These are phyloP conservation scores for Anisodus tanguticus DNA, from an alignment of 257 asterid species.

Conservation along the genomic window DNA sequence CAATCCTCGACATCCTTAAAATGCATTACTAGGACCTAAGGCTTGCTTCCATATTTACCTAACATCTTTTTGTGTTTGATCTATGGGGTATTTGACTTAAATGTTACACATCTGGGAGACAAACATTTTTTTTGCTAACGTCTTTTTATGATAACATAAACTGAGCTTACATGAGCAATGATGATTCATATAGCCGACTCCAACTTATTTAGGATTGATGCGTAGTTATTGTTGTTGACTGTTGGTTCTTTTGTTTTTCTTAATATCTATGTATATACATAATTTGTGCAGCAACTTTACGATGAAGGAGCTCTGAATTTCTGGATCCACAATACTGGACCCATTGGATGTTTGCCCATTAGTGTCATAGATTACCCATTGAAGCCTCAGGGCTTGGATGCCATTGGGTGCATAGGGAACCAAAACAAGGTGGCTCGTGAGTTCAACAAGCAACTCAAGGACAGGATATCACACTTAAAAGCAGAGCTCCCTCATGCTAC, in stretches of 20 bases:
- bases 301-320: conserved; percentile 53
- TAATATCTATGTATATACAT: not conserved
- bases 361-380: conserved; percentile 37
- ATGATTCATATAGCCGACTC: no score
- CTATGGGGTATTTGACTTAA: not conserved
- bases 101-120: not conserved
- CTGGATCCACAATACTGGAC: conserved; percentile 63
- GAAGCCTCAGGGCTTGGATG: conserved; percentile 42
- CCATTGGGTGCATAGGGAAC: conserved; percentile 40
- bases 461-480: conserved; percentile 34
- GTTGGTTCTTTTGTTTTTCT: not conserved
- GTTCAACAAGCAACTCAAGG: conserved; percentile 47
- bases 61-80: not conserved
- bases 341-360: conserved; percentile 55
- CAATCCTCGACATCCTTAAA: not conserved
- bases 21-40: not conserved
- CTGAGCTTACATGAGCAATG: no score
- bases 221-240: not conserved
- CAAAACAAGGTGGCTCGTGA: conserved; percentile 52
- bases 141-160: no score
- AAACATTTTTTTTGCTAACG: not conserved
- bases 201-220: no score
- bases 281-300: conserved; percentile 40
- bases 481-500: conserved; percentile 38
- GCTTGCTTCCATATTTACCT: not conserved